Percentiles rank a stretch among this genome's conserved stretches.
These are phyloP conservation scores for Cyanidium caldarium DNA, from an alignment of 23 red algal species.

Conservation along the genomic window DNA sequence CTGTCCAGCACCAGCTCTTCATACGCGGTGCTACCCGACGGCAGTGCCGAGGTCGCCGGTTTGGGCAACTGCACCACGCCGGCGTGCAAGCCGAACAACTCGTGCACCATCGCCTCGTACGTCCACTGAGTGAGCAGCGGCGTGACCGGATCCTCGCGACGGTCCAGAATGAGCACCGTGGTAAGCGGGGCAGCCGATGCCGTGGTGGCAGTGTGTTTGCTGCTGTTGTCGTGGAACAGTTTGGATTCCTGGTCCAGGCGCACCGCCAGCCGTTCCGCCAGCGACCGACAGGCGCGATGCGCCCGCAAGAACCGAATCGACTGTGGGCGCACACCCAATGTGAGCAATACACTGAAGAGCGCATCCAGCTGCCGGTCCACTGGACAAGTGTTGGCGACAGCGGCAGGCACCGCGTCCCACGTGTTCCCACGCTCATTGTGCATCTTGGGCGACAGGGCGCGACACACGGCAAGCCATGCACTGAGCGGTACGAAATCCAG, in stretches of 20 bases:
- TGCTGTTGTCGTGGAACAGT: conserved; percentile 12
- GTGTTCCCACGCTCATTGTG: too few relatives aligned
- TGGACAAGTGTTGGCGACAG: too few relatives aligned
- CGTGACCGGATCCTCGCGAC: conserved; percentile 81
- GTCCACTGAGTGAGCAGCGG: conserved; percentile 99
- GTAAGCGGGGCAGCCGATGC: neutral
- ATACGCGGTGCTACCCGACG: too few relatives aligned
- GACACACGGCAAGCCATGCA: neutral
- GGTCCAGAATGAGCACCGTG: conserved; percentile 64
- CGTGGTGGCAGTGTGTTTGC: neutral
- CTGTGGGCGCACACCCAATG: neutral
- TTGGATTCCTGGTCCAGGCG: conserved; percentile 64
- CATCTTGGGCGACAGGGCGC: neutral
- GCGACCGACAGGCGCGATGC: conserved; percentile 23
- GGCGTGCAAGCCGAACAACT: conserved; percentile 58
- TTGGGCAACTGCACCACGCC: conserved; percentile 42
- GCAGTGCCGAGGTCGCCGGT: neutral
- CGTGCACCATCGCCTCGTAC: conserved; percentile 95
- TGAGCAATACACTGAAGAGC: neutral
- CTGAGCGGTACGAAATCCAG: conserved; percentile 47
- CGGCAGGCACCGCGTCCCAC: too few relatives aligned
- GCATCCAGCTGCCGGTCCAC: conserved; percentile 2
- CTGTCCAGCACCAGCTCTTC: conserved; percentile 45
- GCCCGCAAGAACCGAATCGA: neutral
- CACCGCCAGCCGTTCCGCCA: conserved; percentile 62